Percentiles rank a stretch among this genome's conserved stretches.
These are phyloP conservation scores for Aspergillus fumigatiaffinis DNA, from an alignment of 2,329 filamentous ascomycete species.

Conservation along the genomic window DNA sequence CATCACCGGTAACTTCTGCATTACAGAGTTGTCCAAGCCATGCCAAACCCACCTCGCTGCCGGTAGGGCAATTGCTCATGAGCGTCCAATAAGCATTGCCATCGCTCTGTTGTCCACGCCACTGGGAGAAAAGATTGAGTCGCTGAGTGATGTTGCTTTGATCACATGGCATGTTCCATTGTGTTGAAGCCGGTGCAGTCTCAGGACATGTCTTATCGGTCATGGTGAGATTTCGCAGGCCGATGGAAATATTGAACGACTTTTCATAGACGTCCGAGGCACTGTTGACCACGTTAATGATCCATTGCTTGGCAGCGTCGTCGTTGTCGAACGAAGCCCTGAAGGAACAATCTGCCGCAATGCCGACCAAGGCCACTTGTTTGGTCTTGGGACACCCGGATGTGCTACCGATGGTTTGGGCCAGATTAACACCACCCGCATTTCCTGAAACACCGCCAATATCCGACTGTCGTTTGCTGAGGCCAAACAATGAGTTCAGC, in stretches of 20 bases:
- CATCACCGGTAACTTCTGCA: conserved; percentile 47
- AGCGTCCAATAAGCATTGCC: conserved; percentile 91
- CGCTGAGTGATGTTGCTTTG: conserved; percentile 63
- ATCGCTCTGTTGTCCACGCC: conserved; percentile 76
- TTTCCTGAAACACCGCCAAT: conserved; percentile 67
- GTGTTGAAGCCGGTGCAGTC: conserved; percentile 60
- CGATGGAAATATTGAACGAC: conserved; percentile 92
- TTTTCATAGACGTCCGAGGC: conserved; percentile 85
- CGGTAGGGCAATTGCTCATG: conserved; percentile 75
- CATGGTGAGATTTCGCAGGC: conserved; percentile 79
- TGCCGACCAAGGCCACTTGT: conserved; percentile 84
- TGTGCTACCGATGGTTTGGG: conserved; percentile 72
- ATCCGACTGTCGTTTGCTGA: conserved; percentile 61
- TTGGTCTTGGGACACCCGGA: conserved; percentile 84
- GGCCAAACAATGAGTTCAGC: conserved; percentile 64
- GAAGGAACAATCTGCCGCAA: conserved; percentile 92
- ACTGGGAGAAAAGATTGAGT: conserved; percentile 80
- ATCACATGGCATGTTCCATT: conserved; percentile 78
- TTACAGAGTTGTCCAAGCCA: conserved; percentile 89
- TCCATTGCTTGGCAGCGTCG: conserved; percentile 63
- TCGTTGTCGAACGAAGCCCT: conserved; percentile 65
- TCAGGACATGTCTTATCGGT: conserved; percentile 71
- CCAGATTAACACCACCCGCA: conserved; percentile 74
- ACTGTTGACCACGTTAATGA: conserved; percentile 79
- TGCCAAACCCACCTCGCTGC: conserved; percentile 80